Percentiles rank a stretch among this genome's conserved stretches.
phyloP scores from a whole-genome alignment of 2,329 filamentous ascomycete species.

The Fusarium sp. region DNA sequence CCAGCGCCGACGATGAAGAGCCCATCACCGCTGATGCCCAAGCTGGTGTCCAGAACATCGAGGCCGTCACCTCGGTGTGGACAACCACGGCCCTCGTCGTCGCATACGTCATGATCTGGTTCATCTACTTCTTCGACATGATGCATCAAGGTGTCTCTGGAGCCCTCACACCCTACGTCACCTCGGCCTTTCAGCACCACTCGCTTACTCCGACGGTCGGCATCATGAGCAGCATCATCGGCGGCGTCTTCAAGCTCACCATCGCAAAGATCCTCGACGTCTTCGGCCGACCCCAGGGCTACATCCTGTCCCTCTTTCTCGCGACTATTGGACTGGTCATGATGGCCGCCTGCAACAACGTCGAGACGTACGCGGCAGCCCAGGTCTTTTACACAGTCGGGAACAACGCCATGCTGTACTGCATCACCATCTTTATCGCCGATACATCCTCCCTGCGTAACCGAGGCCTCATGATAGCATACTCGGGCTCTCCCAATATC shows the following conservation, averaged over 20 bases:
- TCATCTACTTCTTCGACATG: conserved; percentile 25
- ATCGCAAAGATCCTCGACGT: conserved; percentile 77
- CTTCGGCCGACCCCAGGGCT: conserved; percentile 75
- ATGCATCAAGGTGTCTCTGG: conserved; percentile 40
- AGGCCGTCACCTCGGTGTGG: conserved; percentile 6
- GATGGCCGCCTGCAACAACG: conserved; percentile 71
- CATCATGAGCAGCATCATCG: conserved; percentile 67
- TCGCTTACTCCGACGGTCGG: conserved; percentile 67
- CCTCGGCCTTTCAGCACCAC: conserved; percentile 65
- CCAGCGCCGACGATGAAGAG: no score
- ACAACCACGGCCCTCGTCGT: background rate
- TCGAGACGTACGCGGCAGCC: conserved; percentile 66
- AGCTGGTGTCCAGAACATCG: conserved; percentile 6
- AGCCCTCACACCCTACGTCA: conserved; percentile 58
- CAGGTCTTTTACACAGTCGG: conserved; percentile 78
- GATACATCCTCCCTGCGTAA: conserved; percentile 78
- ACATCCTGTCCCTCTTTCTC: conserved; percentile 66
- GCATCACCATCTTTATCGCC: conserved; percentile 75
- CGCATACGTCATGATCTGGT: conserved; percentile 9
- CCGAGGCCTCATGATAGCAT: conserved; percentile 63
- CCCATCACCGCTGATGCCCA: background rate
- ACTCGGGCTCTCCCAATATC: conserved; percentile 76
- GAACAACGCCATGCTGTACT: conserved; percentile 72
- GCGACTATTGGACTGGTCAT: conserved; percentile 69
- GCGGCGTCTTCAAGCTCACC: conserved; percentile 73